A percentile compares a stretch with the other conserved stretches of the same genome.
Evolutionary conservation across 495 filamentous ascomycete genomes (phyloP).

Genomic region (Staphylotrichum tortipilum): DNA sequence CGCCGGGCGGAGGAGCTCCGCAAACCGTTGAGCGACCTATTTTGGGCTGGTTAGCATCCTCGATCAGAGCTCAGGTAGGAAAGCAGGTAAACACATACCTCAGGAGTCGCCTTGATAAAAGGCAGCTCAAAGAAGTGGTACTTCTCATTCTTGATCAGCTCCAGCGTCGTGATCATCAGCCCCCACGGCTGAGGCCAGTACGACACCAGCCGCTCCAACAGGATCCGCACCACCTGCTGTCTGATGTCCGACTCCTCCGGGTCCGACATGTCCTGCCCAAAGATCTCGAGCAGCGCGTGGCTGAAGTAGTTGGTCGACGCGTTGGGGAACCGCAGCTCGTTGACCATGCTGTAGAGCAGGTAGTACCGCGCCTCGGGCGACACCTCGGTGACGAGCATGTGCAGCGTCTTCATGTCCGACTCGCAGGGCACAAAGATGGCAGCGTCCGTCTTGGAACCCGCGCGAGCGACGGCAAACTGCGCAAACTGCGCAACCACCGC

Average conservation of each 20-base stretch:
- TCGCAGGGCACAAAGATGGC: conserved; percentile 60
- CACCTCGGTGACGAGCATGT: conserved; percentile 63
- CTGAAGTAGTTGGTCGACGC: conserved; percentile 89
- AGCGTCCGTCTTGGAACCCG: conserved; percentile 44
- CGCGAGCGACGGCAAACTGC: conserved; percentile 53
- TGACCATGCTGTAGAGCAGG: conserved; percentile 73
- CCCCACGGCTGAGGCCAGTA: conserved; percentile 97
- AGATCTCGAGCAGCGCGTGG: conserved; percentile 77
- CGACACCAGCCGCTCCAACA: conserved; percentile 79
- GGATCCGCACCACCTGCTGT: conserved; percentile 78
- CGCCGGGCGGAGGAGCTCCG: conserved; percentile 2
- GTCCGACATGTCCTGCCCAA: conserved; percentile 68
- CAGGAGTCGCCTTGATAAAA: conserved; percentile 79
- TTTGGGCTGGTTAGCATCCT: conserved; percentile 11
- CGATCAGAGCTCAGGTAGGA: background rate
- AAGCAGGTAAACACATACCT: conserved; percentile 45
- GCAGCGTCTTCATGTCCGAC: conserved; percentile 65
- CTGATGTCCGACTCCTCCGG: conserved; percentile 73
- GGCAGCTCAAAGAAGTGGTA: conserved; percentile 87
- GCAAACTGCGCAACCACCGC: conserved; percentile 78
- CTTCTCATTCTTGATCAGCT: conserved; percentile 81
- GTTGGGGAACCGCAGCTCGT: conserved; percentile 86
- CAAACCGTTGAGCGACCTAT: conserved; percentile 36
- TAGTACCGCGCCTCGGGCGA: conserved; percentile 75
- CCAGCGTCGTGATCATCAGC: conserved; percentile 78